These are phyloP conservation scores for Botrytis porri DNA, from an alignment of 2,329 filamentous ascomycete species.

Conservation along the genomic window DNA sequence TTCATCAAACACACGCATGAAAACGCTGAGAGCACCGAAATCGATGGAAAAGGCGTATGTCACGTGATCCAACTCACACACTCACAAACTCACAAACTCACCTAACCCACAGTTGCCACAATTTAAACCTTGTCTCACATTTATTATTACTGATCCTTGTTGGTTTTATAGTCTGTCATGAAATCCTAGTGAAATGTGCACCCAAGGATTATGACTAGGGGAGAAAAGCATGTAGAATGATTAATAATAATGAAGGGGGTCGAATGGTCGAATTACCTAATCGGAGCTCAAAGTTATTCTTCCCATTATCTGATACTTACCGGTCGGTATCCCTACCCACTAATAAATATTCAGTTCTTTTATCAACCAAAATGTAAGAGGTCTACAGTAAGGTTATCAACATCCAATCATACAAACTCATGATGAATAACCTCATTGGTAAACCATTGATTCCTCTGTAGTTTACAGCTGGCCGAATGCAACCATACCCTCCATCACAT, in stretches of 20 bases:
- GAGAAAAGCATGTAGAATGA: neutral
- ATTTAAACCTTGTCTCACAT: neutral
- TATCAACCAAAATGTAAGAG: neutral
- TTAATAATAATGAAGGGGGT: neutral
- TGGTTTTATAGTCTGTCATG: neutral
- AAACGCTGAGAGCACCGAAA: neutral
- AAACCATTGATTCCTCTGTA: neutral
- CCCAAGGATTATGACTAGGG: neutral
- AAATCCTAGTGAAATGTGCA: neutral
- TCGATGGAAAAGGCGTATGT: fast-evolving
- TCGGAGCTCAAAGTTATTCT: neutral
- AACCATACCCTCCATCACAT: neutral
- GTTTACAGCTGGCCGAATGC: neutral
- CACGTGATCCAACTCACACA: neutral
- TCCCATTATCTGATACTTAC: neutral
- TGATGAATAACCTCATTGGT: neutral
- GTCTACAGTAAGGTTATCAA: too few species aligned
- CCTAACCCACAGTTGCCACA: neutral
- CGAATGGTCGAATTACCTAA: neutral
- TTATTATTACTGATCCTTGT: neutral
- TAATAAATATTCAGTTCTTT: neutral
- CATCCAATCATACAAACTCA: neutral
- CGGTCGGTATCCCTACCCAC: neutral
- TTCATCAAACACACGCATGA: neutral
- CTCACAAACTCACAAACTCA: neutral